These are phyloP conservation scores for Eucalyptus shirleyi DNA, from an alignment of 345 rosid species.

Conservation along the genomic window DNA sequence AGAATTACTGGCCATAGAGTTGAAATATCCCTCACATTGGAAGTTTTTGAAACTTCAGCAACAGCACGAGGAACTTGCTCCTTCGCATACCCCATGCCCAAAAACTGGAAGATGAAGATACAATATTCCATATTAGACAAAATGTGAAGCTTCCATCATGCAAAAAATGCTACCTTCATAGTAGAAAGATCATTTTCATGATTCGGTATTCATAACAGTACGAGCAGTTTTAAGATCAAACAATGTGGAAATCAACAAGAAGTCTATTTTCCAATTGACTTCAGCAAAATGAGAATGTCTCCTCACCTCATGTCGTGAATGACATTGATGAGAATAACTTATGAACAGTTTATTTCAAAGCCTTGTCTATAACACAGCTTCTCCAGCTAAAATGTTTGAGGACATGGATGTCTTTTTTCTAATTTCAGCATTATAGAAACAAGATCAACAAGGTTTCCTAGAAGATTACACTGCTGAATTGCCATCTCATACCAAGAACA, in stretches of 20 bases:
- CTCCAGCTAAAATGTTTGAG: background rate
- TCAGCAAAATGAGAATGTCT: background rate
- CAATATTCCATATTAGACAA: background rate
- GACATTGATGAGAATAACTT: background rate
- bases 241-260: background rate
- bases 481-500: background rate
- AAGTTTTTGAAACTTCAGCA: constrained; percentile 46
- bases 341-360: background rate
- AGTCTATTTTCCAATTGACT: background rate
- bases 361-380: background rate
- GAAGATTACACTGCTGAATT: background rate
- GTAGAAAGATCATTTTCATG: background rate
- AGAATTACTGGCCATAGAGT: constrained; percentile 53
- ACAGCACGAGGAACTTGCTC: constrained; percentile 47
- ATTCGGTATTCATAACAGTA: background rate
- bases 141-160: background rate
- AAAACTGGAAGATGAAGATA: constrained; percentile 23
- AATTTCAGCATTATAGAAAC: background rate
- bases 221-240: background rate
- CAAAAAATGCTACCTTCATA: background rate
- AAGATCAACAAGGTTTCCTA: background rate
- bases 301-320: background rate
- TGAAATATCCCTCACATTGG: constrained; percentile 39
- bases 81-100: constrained; percentile 46
- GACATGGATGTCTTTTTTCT: background rate